Percentiles rank a stretch among this genome's conserved stretches.
These are phyloP conservation scores for Pulveroboletus frians DNA, from an alignment of 768 basidiomycete species.

Conservation along the genomic window DNA sequence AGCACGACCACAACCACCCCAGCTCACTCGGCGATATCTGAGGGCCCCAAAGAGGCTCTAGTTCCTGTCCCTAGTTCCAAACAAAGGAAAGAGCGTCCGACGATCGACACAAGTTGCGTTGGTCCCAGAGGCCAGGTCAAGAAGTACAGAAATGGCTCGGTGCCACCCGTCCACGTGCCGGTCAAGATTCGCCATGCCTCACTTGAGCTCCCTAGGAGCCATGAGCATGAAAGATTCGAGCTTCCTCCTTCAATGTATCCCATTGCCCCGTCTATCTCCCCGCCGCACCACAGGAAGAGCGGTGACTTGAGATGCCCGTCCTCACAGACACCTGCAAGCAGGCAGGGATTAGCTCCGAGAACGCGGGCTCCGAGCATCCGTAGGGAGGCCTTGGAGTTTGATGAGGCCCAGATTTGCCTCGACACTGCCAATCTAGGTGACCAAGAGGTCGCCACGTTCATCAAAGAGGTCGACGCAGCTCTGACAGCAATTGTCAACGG, in stretches of 20 bases:
- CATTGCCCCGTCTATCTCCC: constrained; percentile 27
- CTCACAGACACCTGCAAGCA: constrained; percentile 24
- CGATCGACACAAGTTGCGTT: constrained; percentile 30
- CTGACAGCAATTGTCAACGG: constrained; percentile 23
- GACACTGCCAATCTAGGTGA: constrained; percentile 28
- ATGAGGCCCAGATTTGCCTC: constrained; percentile 29
- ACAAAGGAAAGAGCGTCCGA: constrained; percentile 28
- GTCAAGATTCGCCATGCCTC: constrained; percentile 28
- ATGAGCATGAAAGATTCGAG: constrained; percentile 24
- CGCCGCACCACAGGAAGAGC: constrained; percentile 18
- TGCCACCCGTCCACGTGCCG: constrained; percentile 28
- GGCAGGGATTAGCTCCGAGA: constrained; percentile 18
- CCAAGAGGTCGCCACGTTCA: constrained; percentile 29
- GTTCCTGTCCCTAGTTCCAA: constrained; percentile 15
- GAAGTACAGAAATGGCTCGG: constrained; percentile 30
- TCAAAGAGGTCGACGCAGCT: constrained; percentile 29
- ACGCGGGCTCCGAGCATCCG: constrained; percentile 27
- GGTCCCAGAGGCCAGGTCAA: constrained; percentile 28
- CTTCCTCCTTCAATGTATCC: constrained; percentile 29
- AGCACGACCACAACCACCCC: constrained; percentile 26
- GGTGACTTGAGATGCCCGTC: constrained; percentile 20
- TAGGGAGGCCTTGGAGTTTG: constrained; percentile 27
- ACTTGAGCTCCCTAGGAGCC: constrained; percentile 26
- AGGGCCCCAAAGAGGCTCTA: constrained; percentile 9
- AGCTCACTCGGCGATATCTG: constrained; percentile 20